phyloP scores from a whole-genome alignment of 306 rosid genomes.

The Quercus glauca region DNA sequence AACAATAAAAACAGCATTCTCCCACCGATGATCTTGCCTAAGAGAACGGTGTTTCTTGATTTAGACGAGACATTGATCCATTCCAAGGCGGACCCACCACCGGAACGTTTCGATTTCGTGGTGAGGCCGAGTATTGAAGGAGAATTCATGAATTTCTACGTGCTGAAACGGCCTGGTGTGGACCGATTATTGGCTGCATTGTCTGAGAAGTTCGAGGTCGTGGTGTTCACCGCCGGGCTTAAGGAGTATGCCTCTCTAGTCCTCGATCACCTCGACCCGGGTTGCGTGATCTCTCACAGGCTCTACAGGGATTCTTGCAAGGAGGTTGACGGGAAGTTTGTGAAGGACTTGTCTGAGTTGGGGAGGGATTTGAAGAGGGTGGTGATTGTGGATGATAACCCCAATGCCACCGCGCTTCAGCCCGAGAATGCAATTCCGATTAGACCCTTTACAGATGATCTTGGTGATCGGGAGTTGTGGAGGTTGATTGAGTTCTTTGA shows the following conservation, averaged over 20 bases:
- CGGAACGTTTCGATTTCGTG: slow-evolving; percentile 62
- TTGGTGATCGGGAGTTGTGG: slow-evolving; percentile 55
- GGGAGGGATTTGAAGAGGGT: slow-evolving; percentile 68
- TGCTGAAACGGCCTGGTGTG: slow-evolving; percentile 78
- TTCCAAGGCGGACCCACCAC: slow-evolving; percentile 50
- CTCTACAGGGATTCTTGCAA: slow-evolving; percentile 77
- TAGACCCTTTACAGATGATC: slow-evolving; percentile 56
- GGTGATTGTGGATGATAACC: slow-evolving; percentile 86
- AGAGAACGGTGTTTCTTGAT: slow-evolving; percentile 67
- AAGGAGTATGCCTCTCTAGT: slow-evolving; percentile 82
- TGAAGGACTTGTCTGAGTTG: slow-evolving; percentile 61
- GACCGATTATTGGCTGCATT: slow-evolving; percentile 57
- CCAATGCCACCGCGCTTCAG: slow-evolving; percentile 60
- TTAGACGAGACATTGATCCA: slow-evolving; percentile 85
- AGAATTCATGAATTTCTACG: slow-evolving; percentile 56
- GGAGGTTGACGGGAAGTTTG: slow-evolving; percentile 58
- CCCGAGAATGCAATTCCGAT: slow-evolving; percentile 78
- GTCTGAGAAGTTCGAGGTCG: slow-evolving; percentile 62
- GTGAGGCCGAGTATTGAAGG: slow-evolving; percentile 76
- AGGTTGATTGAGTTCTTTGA: slow-evolving; percentile 52
- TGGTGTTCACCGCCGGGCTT: slow-evolving; percentile 81
- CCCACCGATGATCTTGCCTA: slow-evolving; percentile 32
- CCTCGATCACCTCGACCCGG: slow-evolving; percentile 62
- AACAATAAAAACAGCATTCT: not conserved
- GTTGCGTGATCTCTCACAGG: slow-evolving; percentile 58